phyloP scores from a whole-genome alignment of 73 alveolate species.

The Effrenium voratum region DNA sequence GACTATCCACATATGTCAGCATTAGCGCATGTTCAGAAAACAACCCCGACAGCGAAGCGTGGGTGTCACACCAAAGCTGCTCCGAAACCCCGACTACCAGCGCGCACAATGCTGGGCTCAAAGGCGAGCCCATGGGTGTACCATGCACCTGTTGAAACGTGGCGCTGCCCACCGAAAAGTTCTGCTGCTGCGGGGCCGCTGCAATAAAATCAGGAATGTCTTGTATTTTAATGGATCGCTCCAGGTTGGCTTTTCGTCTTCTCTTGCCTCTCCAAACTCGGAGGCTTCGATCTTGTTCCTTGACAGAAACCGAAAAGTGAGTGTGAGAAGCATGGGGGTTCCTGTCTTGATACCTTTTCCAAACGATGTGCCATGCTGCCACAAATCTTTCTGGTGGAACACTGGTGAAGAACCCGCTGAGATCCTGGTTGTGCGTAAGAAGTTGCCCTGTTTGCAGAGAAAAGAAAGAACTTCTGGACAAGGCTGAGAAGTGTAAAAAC shows the following conservation, averaged over 20 bases:
- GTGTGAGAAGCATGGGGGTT: neutral
- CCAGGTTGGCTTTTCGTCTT: neutral
- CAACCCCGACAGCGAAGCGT: neutral
- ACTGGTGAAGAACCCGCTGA: conserved; percentile 33
- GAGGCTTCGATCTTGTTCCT: neutral
- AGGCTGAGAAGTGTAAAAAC: neutral
- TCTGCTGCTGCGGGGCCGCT: neutral
- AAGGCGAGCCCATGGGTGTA: conserved; percentile 23
- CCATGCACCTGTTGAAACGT: neutral
- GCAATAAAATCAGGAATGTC: neutral
- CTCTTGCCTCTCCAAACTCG: neutral
- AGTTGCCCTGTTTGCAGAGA: neutral
- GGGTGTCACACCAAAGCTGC: neutral
- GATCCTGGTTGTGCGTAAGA: neutral
- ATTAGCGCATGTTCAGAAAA: too few species aligned
- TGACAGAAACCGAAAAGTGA: neutral
- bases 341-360: neutral
- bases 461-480: too few species aligned
- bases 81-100: conserved; percentile 14
- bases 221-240: neutral
- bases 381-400: neutral
- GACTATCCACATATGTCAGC: neutral
- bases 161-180: neutral
- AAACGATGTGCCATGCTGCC: neutral
- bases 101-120: neutral